A percentile compares a stretch with the other conserved stretches of the same genome.
Conservation (phyloP, 805 yeast genomes). For the Sugiyamaella floridensis region DNA sequence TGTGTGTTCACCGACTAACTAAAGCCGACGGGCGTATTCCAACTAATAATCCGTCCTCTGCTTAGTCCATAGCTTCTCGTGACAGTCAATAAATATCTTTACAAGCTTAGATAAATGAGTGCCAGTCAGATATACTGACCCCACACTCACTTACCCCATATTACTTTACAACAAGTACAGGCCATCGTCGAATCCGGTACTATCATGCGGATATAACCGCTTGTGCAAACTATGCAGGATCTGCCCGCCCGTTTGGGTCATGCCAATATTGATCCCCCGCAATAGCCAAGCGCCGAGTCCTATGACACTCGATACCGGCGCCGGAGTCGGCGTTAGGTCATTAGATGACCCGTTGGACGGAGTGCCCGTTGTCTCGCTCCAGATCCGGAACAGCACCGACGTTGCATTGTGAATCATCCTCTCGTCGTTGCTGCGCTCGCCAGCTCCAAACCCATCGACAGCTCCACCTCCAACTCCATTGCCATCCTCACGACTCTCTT, state of each 20-base stretch:
- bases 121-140: too few species aligned
- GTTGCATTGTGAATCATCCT: slow-evolving; percentile 23
- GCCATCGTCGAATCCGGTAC: neutral
- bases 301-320: slow-evolving; percentile 3
- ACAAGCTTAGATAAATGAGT: neutral
- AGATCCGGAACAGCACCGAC: slow-evolving; percentile 17
- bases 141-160: too few species aligned
- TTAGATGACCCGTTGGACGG: neutral
- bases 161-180: neutral
- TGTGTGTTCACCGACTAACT: too few species aligned
- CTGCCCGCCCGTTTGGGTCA: slow-evolving; percentile 16
- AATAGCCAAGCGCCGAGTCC: slow-evolving; percentile 16
- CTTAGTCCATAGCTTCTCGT: too few species aligned
- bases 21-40: too few species aligned
- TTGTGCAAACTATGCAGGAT: slow-evolving; percentile 10
- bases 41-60: too few species aligned
- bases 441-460: neutral
- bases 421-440: slow-evolving; percentile 8
- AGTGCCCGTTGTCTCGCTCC: slow-evolving; percentile 10
- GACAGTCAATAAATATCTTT: slow-evolving; percentile 3
- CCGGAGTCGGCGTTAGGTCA: neutral
- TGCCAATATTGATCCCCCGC: slow-evolving; percentile 12
- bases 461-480: too few species aligned
- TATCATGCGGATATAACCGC: slow-evolving; percentile 4
- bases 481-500: neutral